Percentiles rank a stretch among this genome's conserved stretches.
These are phyloP conservation scores for Plantago elongata DNA, from an alignment of 257 asterid genomes.

Conservation along the genomic window DNA sequence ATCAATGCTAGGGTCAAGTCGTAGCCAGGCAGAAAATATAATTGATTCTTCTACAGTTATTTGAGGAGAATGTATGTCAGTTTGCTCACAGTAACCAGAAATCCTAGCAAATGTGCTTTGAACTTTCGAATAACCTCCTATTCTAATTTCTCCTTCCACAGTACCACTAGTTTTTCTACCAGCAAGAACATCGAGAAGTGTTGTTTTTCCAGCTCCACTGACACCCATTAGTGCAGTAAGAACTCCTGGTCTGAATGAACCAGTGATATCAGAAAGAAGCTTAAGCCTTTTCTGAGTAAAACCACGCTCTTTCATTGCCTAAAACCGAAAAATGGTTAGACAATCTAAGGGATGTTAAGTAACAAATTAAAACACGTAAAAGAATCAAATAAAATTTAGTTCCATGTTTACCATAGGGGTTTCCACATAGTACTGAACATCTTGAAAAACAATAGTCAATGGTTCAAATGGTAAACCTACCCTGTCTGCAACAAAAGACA, in stretches of 20 bases:
- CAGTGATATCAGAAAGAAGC: slow-evolving; percentile 18
- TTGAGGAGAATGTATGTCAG: slow-evolving; percentile 21
- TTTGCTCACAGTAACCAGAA: slow-evolving; percentile 22
- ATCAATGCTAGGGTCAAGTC: slow-evolving; percentile 12
- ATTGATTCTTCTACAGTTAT: slow-evolving; percentile 24
- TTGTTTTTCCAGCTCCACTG: slow-evolving; percentile 26
- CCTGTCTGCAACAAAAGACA: neutral
- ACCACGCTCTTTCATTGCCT: slow-evolving; percentile 23
- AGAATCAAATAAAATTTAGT: neutral
- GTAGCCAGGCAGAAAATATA: slow-evolving; percentile 21
- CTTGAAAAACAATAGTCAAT: slow-evolving; percentile 1
- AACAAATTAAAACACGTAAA: no score
- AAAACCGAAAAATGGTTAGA: neutral
- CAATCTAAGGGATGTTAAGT: neutral
- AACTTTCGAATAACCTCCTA: slow-evolving; percentile 23
- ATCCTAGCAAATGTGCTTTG: slow-evolving; percentile 19
- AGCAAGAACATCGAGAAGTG: slow-evolving; percentile 21
- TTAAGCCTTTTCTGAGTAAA: slow-evolving; percentile 2
- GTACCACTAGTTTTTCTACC: slow-evolving; percentile 24
- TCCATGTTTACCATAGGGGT: slow-evolving; percentile 4
- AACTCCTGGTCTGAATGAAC: slow-evolving; percentile 24
- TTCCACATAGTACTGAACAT: slow-evolving; percentile 8
- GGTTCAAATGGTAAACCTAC: slow-evolving; percentile 6
- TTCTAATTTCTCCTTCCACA: slow-evolving; percentile 17
- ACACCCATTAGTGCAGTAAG: slow-evolving; percentile 24